Percentiles rank a stretch among this genome's conserved stretches.
Evolutionary conservation across 2,329 filamentous ascomycete species (phyloP).

Genomic region (Phyllosticta capitalensis): DNA sequence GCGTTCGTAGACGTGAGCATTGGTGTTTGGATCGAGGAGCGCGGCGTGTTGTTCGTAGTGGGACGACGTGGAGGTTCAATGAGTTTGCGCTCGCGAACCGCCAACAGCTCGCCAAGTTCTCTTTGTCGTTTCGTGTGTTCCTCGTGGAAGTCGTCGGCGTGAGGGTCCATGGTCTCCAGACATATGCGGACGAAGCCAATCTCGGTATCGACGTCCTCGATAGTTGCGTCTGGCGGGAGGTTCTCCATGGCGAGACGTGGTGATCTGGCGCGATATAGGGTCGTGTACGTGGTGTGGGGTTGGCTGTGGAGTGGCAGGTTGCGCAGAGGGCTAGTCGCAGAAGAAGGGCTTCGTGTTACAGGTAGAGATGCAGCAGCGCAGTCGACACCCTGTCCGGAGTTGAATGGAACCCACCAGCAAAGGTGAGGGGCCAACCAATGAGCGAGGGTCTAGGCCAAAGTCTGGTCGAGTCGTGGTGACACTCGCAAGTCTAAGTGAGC

Average conservation of each 20-base stretch:
- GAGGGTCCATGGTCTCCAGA: conserved; percentile 3
- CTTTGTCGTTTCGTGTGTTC: neutral
- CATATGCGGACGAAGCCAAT: conserved; percentile 8
- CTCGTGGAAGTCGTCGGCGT: conserved; percentile 1
- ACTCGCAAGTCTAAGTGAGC: neutral
- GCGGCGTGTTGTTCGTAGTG: too few relatives aligned
- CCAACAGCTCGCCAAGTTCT: neutral
- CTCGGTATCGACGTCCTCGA: conserved; percentile 5
- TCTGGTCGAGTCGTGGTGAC: neutral
- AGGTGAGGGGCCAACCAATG: neutral
- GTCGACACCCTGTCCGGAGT: neutral
- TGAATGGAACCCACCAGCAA: neutral
- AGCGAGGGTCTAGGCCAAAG: neutral
- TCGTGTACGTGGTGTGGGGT: neutral
- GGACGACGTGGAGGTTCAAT: neutral
- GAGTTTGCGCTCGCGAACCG: neutral
- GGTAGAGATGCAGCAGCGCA: neutral
- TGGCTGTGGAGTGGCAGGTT: neutral
- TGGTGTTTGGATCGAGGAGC: neutral
- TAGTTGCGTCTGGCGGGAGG: neutral
- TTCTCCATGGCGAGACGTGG: neutral
- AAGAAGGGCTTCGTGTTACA: neutral
- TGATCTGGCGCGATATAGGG: neutral
- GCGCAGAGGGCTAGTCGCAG: neutral
- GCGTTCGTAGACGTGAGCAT: neutral